Evolutionary conservation across 2,329 filamentous ascomycete species (phyloP).

Genomic region (Penicillium sp.): DNA sequence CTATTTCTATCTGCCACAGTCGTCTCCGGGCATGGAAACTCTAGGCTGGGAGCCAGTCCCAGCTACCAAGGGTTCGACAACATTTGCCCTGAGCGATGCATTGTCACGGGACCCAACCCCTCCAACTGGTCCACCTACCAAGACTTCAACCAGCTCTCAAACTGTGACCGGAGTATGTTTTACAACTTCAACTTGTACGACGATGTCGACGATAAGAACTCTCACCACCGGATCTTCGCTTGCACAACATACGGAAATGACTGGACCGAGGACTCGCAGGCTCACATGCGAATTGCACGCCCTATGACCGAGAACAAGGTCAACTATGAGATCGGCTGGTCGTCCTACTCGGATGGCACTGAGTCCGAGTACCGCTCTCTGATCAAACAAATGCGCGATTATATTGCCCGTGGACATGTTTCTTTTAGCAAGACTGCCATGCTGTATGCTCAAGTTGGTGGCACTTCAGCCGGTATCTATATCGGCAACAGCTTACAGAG

Average conservation of each 20-base stretch:
- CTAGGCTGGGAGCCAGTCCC: constrained; percentile 11
- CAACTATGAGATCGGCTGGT: constrained; percentile 32
- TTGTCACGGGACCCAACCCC: constrained; percentile 14
- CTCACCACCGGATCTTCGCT: constrained; percentile 33
- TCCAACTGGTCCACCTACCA: constrained; percentile 24
- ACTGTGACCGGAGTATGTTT: constrained; percentile 34
- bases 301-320: constrained; percentile 15
- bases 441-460: constrained; percentile 32
- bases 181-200: constrained; percentile 40
- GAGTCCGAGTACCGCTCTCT: constrained; percentile 23
- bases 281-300: not conserved
- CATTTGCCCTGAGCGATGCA: constrained; percentile 23
- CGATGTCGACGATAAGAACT: constrained; percentile 30
- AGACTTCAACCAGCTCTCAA: constrained; percentile 24
- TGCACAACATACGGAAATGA: constrained; percentile 31
- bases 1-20: not conserved
- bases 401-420: constrained; percentile 27
- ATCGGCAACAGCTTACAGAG: constrained; percentile 33
- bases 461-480: constrained; percentile 37
- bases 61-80: constrained; percentile 12
- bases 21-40: constrained; percentile 1
- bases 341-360: constrained; percentile 20
- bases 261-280: constrained; percentile 6
- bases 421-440: constrained; percentile 23
- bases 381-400: constrained; percentile 31